These are phyloP conservation scores for Populus davidiana DNA, from an alignment of 345 rosid genomes.

Conservation along the genomic window DNA sequence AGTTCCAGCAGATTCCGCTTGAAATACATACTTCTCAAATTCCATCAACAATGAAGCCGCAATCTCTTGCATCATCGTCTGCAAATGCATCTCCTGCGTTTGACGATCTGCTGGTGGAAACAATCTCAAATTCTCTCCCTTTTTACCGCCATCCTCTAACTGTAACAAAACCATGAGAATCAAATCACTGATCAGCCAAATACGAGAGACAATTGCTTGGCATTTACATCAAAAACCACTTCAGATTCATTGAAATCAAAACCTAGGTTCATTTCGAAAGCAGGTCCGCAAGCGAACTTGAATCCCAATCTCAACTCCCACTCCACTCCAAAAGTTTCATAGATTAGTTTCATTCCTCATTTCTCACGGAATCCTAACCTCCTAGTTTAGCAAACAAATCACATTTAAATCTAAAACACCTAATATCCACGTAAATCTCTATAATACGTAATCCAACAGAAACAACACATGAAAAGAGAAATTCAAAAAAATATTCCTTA, in stretches of 20 bases:
- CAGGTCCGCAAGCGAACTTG: neutral
- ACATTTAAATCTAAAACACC: neutral
- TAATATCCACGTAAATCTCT: neutral
- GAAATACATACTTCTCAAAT: constrained; percentile 90
- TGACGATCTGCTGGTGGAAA: constrained; percentile 91
- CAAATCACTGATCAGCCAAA: neutral
- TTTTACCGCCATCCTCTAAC: constrained; percentile 78
- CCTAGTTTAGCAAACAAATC: neutral
- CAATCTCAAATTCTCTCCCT: constrained; percentile 56
- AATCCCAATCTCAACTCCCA: neutral
- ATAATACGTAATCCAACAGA: neutral
- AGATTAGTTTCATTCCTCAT: neutral
- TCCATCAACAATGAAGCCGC: constrained; percentile 90
- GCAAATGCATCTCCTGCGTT: constrained; percentile 84
- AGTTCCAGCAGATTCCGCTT: constrained; percentile 91
- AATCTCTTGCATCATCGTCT: constrained; percentile 96
- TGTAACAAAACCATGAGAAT: constrained; percentile 34
- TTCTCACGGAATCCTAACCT: neutral
- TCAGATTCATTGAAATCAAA: neutral
- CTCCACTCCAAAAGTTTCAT: neutral
- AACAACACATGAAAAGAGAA: neutral
- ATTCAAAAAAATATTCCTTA: neutral
- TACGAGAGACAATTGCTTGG: neutral
- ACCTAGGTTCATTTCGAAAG: neutral
- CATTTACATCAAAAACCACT: neutral